These are phyloP conservation scores for Trifolium dubium DNA, from an alignment of 306 rosid species.

Conservation along the genomic window DNA sequence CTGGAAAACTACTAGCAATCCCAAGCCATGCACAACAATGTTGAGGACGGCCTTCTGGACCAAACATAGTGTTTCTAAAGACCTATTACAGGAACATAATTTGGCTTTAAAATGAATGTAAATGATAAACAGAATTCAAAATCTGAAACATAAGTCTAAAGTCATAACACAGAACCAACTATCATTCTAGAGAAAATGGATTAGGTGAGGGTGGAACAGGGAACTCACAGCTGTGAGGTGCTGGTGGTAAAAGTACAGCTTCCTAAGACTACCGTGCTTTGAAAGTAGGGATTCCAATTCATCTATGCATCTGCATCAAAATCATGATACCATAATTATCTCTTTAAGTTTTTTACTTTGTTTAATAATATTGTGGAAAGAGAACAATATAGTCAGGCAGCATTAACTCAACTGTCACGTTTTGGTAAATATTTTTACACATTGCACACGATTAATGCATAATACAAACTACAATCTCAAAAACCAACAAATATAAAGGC, in stretches of 20 bases:
- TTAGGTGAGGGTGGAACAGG: conserved; percentile 12
- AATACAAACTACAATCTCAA: conserved; percentile 26
- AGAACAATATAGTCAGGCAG: conserved; percentile 15
- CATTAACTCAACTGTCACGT: conserved; percentile 25
- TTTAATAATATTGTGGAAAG: not conserved
- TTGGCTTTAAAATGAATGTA: conserved; percentile 43
- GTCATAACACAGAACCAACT: conserved; percentile 15
- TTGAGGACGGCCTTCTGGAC: conserved; percentile 99
- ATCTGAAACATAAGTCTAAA: conserved; percentile 32
- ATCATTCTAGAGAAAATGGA: conserved; percentile 29
- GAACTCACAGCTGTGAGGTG: conserved; percentile 87
- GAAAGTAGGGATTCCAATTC: conserved; percentile 91
- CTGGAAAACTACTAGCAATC: conserved; percentile 97
- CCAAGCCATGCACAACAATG: conserved; percentile 99
- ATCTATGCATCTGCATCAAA: conserved; percentile 83
- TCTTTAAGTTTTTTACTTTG: conserved; percentile 2
- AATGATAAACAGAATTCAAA: conserved; percentile 33
- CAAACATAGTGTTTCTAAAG: conserved; percentile 98
- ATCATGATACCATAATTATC: conserved; percentile 32
- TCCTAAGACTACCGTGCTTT: conserved; percentile 91
- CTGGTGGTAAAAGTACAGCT: conserved; percentile 93
- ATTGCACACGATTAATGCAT: conserved; percentile 2
- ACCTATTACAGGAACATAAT: conserved; percentile 59
- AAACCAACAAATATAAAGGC: conserved; percentile 16
- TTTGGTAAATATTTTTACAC: not conserved